Percentiles rank a stretch among this genome's conserved stretches.
These are phyloP conservation scores for Ustilago cynodontis DNA, from an alignment of 1,284 basidiomycete genomes.

Conservation along the genomic window DNA sequence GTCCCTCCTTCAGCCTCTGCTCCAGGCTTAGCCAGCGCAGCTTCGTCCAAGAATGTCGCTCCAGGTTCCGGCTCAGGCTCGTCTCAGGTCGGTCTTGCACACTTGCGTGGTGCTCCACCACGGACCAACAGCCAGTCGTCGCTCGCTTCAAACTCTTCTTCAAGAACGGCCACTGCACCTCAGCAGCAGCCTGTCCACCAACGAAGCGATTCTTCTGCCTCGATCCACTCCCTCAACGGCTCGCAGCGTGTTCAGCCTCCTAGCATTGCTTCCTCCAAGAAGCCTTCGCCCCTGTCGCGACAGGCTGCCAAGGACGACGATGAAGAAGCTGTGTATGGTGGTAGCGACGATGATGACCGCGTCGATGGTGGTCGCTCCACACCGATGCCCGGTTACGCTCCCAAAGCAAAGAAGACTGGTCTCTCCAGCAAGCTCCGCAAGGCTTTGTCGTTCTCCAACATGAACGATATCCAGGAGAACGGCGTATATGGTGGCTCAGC, in stretches of 20 bases:
- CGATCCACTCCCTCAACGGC: slow-evolving; percentile 32
- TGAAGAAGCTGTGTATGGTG: slow-evolving; percentile 54
- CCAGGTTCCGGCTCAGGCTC: slow-evolving; percentile 16
- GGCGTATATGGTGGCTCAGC: slow-evolving; percentile 9
- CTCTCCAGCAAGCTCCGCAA: slow-evolving; percentile 62
- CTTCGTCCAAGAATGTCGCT: slow-evolving; percentile 12
- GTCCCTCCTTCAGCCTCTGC: slow-evolving; percentile 30
- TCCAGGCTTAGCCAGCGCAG: slow-evolving; percentile 13
- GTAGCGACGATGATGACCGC: slow-evolving; percentile 62
- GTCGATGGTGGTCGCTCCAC: slow-evolving; percentile 53
- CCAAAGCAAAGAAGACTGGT: slow-evolving; percentile 58
- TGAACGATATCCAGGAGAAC: slow-evolving; percentile 53
- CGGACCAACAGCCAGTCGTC: slow-evolving; percentile 50
- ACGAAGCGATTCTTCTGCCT: slow-evolving; percentile 38
- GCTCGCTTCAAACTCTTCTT: slow-evolving; percentile 34
- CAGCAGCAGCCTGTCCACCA: slow-evolving; percentile 22
- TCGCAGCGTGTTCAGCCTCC: slow-evolving; percentile 28
- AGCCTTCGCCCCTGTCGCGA: slow-evolving; percentile 62
- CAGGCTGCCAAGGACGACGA: slow-evolving; percentile 56
- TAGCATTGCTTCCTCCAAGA: slow-evolving; percentile 43
- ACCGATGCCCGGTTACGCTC: slow-evolving; percentile 52
- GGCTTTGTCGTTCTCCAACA: slow-evolving; percentile 60
- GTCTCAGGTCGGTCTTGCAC: slow-evolving; percentile 44
- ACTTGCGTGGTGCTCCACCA: slow-evolving; percentile 46
- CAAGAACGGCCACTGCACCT: slow-evolving; percentile 25